Base-by-base conservation (phyloP, 306 rosid species). In the Vigna angularis region DNA sequence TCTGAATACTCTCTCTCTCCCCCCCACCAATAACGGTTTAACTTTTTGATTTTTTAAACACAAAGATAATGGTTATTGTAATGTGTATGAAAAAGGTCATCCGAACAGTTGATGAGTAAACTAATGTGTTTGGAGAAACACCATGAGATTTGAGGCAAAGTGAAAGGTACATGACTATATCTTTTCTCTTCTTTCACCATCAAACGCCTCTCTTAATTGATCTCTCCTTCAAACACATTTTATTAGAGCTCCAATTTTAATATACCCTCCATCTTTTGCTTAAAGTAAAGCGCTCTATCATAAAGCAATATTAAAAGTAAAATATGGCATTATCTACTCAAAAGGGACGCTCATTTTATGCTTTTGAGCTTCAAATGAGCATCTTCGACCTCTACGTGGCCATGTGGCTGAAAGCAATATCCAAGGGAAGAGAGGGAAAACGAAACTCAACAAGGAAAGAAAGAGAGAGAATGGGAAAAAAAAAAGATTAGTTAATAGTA, bases 291-390 rank as follows among this genome's bases (percentile, higher is more conserved):
- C 80, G 78, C 84, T 87, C 83, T 85, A 82, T 86, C 86, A 82
- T 86, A 93, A 93, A 91, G 93, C 91, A 89, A 79, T 79, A 88
- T 87, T 88, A 87, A 95, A 93, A 96, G 96, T 82, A 96, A 91
- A 91, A 91, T 86, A 93, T 95, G 98, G 98, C 98, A 93, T 93
- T 95, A 93, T 93, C 96, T 93, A 95, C 97, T 95, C 96, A 93
- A 93, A 93, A 91, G 99, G 89, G 90, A 73, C 82, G 93, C 93
- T 90, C 91, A 85, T 90, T 93, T 93, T 84, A 83, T 93, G 90
- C 94, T 90, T 93, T 93, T 88, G 80, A 85, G 90, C 90, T 89
- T 90, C 94, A 90, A 89, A 87, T 84, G 73, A 90, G 98, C 96
- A 93, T 90, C 94, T 93, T 93, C 76, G 80, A 84, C 88, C 68